phyloP scores from a whole-genome alignment of 352 stramenopile species.

The Globisporangium heterothallicum region DNA sequence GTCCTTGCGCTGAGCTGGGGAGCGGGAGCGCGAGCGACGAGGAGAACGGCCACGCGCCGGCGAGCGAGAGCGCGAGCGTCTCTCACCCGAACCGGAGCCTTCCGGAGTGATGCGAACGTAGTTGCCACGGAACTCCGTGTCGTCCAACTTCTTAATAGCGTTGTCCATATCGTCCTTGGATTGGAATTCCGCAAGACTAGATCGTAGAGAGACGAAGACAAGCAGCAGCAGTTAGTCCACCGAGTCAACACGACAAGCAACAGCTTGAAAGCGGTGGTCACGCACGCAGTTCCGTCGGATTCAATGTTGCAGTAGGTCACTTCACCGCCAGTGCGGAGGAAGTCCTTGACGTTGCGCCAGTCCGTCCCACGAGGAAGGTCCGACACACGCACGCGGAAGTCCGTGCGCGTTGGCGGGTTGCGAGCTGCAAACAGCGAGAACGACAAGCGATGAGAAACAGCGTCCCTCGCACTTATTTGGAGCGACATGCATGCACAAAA shows the following conservation, averaged over 20 bases:
- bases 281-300: constrained; percentile 76
- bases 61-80: constrained; percentile 57
- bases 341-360: constrained; percentile 87
- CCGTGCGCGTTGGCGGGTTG: constrained; percentile 68
- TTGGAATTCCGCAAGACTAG: constrained; percentile 74
- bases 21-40: constrained; percentile 66
- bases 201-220: neutral
- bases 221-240: neutral
- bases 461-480: neutral
- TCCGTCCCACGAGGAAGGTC: constrained; percentile 73
- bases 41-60: constrained; percentile 52
- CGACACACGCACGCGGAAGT: constrained; percentile 72
- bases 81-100: constrained; percentile 18
- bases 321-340: constrained; percentile 75
- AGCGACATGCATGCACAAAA: neutral
- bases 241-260: neutral
- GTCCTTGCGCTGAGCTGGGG: constrained; percentile 51
- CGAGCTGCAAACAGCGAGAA: constrained; percentile 25
- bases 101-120: constrained; percentile 71
- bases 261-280: constrained; percentile 2
- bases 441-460: neutral
- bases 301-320: constrained; percentile 85
- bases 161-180: constrained; percentile 82
- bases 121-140: constrained; percentile 84
- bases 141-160: constrained; percentile 79